A percentile compares a stretch with the other conserved stretches of the same genome.
Evolutionary conservation across 768 basidiomycete genomes (phyloP).

Genomic region (Psilocybe azurescens): DNA sequence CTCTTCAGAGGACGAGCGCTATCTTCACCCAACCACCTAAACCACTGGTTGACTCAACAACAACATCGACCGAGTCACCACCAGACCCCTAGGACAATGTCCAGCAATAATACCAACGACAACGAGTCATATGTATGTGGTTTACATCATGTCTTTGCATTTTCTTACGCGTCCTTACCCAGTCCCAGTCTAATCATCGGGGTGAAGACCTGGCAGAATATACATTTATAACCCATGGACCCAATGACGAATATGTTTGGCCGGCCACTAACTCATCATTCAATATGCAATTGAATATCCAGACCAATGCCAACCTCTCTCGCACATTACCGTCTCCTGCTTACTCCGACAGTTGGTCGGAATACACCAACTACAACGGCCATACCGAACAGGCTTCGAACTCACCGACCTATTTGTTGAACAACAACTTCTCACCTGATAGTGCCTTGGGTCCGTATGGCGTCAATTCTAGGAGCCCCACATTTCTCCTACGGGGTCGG

Average conservation of each 20-base stretch:
- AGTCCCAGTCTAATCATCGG: conserved; percentile 10
- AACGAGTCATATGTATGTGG: conserved; percentile 12
- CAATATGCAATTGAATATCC: conserved; percentile 8
- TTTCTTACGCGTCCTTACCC: background rate
- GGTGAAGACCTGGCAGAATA: conserved; percentile 19
- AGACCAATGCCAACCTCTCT: conserved; percentile 3
- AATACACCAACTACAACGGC: background rate
- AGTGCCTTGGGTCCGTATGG: conserved; percentile 11
- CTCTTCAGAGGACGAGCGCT: background rate
- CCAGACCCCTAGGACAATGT: conserved; percentile 10
- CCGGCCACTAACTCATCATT: background rate
- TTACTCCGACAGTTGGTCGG: conserved; percentile 7
- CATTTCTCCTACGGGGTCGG: conserved; percentile 23
- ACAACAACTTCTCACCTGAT: conserved; percentile 17
- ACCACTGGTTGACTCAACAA: conserved; percentile 25
- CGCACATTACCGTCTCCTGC: conserved; percentile 7
- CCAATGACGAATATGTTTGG: conserved; percentile 13
- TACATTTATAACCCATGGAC: conserved; percentile 22
- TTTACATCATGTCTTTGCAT: background rate
- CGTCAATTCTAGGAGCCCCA: conserved; percentile 11
- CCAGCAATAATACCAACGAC: conserved; percentile 1
- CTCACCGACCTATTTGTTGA: conserved; percentile 11
- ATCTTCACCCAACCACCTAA: conserved; percentile 5
- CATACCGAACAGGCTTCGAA: conserved; percentile 10
- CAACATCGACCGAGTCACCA: conserved; percentile 15